Percentiles rank a stretch among this genome's conserved stretches.
These are phyloP conservation scores for Tetrahymena elliotti DNA, from an alignment of 73 alveolate species.

Conservation along the genomic window DNA sequence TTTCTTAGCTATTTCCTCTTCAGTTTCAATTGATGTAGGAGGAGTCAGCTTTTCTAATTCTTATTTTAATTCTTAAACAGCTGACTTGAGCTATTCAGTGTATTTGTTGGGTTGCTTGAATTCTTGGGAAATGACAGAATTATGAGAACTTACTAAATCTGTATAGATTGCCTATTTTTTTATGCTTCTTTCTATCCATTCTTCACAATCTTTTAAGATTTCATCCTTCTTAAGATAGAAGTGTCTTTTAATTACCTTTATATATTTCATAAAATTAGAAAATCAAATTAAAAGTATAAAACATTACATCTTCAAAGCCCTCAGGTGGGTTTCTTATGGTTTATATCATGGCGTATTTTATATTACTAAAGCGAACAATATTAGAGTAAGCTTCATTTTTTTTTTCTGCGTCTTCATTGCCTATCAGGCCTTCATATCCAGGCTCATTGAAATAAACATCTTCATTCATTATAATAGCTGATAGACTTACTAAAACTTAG, in stretches of 20 bases:
- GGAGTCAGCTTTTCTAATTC: conserved; percentile 62
- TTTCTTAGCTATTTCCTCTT: neutral
- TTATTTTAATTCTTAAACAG: conserved; percentile 52
- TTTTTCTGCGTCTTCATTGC: conserved; percentile 89
- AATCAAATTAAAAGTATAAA: neutral
- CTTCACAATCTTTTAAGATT: conserved; percentile 74
- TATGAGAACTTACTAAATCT: conserved; percentile 86
- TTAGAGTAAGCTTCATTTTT: conserved; percentile 92
- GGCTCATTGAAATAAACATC: conserved; percentile 97
- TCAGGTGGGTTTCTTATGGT: conserved; percentile 81
- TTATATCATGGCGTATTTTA: conserved; percentile 93
- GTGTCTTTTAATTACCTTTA: conserved; percentile 60
- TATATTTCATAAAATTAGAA: neutral
- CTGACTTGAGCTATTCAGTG: conserved; percentile 46
- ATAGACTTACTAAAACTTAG: conserved; percentile 86
- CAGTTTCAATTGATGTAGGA: conserved; percentile 22
- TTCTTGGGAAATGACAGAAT: conserved; percentile 75
- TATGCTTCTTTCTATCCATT: conserved; percentile 85
- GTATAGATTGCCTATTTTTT: conserved; percentile 78
- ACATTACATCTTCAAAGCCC: conserved; percentile 82
- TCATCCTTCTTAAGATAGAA: conserved; percentile 87
- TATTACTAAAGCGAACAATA: conserved; percentile 89
- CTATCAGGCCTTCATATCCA: conserved; percentile 91
- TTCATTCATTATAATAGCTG: conserved; percentile 94
- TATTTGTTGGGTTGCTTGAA: conserved; percentile 60